Conservation (phyloP, 306 rosid species). For the Fragaria vesca region DNA sequence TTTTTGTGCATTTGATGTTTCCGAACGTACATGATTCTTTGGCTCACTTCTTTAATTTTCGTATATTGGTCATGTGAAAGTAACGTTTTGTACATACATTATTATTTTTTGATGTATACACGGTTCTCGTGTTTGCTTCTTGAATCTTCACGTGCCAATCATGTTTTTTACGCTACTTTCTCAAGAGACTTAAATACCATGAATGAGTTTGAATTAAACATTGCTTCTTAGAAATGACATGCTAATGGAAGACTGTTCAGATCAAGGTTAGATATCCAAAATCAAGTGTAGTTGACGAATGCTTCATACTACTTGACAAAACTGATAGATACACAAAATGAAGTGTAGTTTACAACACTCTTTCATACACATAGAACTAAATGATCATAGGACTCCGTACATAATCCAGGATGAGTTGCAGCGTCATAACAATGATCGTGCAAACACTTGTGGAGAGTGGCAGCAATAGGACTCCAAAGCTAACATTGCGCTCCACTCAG, state of each 20-base stretch:
- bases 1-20: no score
- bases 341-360: background rate
- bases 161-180: no score
- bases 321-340: background rate
- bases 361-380: no score
- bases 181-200: no score
- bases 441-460: background rate
- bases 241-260: background rate
- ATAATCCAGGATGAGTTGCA: background rate
- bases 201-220: no score
- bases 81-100: background rate
- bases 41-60: no score
- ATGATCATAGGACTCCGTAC: no score
- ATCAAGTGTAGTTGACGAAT: background rate
- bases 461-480: background rate
- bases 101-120: no score
- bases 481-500: background rate
- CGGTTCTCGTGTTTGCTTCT: no score
- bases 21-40: background rate
- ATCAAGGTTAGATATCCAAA: background rate
- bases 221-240: background rate
- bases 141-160: no score
- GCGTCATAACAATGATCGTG: background rate
- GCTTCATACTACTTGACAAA: no score
- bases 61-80: background rate